Evolutionary conservation across 768 basidiomycete species (phyloP), one percentile per base, ranked within the genome.

Genomic region (Kwoniella heveanensis): DNA sequence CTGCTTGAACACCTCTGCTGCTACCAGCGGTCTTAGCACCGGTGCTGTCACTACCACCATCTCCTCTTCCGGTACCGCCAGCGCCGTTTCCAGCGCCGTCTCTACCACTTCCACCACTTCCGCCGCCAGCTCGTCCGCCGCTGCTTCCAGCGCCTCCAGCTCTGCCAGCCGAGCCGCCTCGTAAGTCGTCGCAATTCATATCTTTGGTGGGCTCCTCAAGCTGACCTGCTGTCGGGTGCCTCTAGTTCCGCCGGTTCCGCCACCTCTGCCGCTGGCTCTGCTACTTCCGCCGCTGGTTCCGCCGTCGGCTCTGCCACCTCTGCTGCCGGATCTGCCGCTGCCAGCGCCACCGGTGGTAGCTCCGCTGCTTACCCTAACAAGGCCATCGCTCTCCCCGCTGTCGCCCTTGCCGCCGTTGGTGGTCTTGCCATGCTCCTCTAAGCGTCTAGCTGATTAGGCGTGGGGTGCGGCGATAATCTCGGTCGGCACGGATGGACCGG

Each of bases 1-100:
- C 19, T 79, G 78, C 60, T 51, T 79, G 52, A 72, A 69, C 68
- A 29, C 63, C 44, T 63, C 68, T 22, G 71, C 67, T 21, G 53
- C 65, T 26, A 68, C 69, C 49, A 64, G 61, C 54, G 66, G 68
- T 48, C 37, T 70, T 19, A 50, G 63, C 52, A 66, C 69, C 36
- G 66, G 50, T 32, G 56, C 62, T 27, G 68, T 67, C 3, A 68
- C 64, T 50, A 71, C 74, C 50, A 68, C 77, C 60, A 67, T 61
- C 30, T 49, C 69, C 26, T 25, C 65, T n/a, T 61, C 62, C 48
- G 60, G 55, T 49, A 44, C 69, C 53, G 57, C 64, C 58, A 36
- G 58, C 46, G 22, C n/a, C 22, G 48, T 22, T 19, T 49, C 29
- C 37, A 44, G 37, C 17, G n/a, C 19, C 8, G 54, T 22, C 27